Conservation (phyloP, 139 green algal genomes). For the Volvox africanus region DNA sequence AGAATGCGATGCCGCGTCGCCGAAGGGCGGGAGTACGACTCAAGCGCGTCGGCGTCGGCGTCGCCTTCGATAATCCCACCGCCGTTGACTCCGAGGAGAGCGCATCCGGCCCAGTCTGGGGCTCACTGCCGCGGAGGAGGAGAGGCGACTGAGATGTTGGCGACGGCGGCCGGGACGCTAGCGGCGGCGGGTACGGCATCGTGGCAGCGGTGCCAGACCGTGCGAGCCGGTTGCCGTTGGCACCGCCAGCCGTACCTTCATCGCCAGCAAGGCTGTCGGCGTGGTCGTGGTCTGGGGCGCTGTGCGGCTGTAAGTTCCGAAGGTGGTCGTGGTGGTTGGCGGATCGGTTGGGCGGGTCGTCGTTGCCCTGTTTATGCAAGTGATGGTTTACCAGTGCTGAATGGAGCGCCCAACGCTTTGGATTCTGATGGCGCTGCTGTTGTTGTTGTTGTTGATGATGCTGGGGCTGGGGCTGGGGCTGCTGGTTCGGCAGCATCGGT, state of each 20-base stretch:
- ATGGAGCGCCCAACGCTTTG: background rate
- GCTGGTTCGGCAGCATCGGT: background rate
- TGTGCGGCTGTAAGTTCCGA: background rate
- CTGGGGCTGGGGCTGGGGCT: background rate
- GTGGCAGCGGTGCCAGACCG: too few species aligned
- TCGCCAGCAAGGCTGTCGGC: background rate
- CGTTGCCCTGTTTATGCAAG: background rate
- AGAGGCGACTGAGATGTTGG: background rate
- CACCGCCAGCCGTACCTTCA: background rate
- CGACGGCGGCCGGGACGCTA: background rate
- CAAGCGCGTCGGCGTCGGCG: background rate
- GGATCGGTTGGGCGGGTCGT: background rate
- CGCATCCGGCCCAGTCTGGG: background rate
- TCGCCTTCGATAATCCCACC: too few species aligned
- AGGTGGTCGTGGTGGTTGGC: background rate
- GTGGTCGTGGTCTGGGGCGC: background rate
- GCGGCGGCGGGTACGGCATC: background rate
- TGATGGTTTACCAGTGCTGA: background rate
- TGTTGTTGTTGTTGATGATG: background rate
- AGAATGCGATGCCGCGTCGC: background rate
- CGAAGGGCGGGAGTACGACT: background rate
- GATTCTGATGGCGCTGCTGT: background rate
- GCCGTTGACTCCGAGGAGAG: background rate
- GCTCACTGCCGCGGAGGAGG: background rate
- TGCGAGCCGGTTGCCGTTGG: background rate